Evolutionary conservation across 2,329 filamentous ascomycete genomes (phyloP).

Genomic region (Talaromyces albobiverticillius): DNA sequence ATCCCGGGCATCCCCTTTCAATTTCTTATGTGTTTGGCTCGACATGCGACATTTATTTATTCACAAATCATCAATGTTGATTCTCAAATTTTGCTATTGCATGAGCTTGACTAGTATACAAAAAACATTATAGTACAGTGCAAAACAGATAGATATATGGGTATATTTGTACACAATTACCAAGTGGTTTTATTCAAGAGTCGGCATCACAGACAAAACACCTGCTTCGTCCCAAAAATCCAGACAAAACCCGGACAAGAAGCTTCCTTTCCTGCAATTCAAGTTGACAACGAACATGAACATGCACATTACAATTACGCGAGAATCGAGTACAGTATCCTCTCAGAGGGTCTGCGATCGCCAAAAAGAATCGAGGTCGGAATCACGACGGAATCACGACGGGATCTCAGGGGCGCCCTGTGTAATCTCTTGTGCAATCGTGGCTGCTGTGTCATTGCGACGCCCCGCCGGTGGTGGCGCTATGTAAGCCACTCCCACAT

Average conservation of each 20-base stretch:
- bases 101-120: slow-evolving; percentile 5
- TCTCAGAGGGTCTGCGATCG: not conserved
- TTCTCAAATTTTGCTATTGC: not conserved
- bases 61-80: no score
- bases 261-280: not conserved
- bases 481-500: not conserved
- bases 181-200: not conserved
- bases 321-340: not conserved
- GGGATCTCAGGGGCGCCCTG: slow-evolving; percentile 2
- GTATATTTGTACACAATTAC: not conserved
- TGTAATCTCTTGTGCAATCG: not conserved
- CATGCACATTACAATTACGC: not conserved
- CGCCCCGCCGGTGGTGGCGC: not conserved
- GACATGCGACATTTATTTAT: no score
- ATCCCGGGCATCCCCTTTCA: no score
- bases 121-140: slow-evolving; percentile 5
- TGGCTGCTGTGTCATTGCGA: not conserved
- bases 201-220: not conserved
- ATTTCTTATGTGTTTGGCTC: no score
- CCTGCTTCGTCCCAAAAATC: not conserved
- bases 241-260: not conserved
- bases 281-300: not conserved
- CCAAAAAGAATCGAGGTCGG: not conserved
- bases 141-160: not conserved
- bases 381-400: not conserved